Percentiles rank a stretch among this genome's conserved stretches.
Conservation (phyloP, 1,284 basidiomycete species). For the Trametes versicolor region DNA sequence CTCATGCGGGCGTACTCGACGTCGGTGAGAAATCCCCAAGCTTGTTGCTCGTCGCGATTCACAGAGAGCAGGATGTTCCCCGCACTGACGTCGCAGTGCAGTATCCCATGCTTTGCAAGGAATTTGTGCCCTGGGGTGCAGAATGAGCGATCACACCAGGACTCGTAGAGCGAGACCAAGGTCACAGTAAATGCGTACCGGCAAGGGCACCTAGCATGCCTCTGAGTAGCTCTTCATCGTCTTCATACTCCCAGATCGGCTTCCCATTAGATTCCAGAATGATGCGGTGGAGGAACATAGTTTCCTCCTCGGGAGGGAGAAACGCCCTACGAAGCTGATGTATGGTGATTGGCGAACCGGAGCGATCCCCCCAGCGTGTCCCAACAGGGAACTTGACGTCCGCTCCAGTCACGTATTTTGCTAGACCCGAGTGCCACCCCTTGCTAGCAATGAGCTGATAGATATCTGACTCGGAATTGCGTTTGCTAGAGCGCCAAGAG, state of each 20-base stretch:
- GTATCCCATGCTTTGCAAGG: background rate
- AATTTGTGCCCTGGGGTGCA: slow-evolving; percentile 14
- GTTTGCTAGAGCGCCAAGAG: slow-evolving; percentile 28
- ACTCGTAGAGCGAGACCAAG: background rate
- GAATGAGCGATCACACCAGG: background rate
- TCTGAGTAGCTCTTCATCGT: slow-evolving; percentile 1
- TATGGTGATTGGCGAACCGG: background rate
- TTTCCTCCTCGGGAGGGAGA: background rate
- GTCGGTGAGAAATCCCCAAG: slow-evolving; percentile 13
- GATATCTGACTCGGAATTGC: slow-evolving; percentile 26
- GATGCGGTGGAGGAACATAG: slow-evolving; percentile 7
- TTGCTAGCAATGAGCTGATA: slow-evolving; percentile 12
- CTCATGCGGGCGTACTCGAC: slow-evolving; percentile 6
- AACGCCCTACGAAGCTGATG: background rate
- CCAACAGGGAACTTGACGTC: slow-evolving; percentile 8
- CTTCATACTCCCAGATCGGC: slow-evolving; percentile 11
- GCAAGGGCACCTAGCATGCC: slow-evolving; percentile 6
- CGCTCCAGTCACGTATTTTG: slow-evolving; percentile 5
- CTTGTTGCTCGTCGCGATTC: background rate
- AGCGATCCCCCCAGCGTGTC: background rate
- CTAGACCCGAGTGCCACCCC: slow-evolving; percentile 6
- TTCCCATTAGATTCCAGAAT: slow-evolving; percentile 1
- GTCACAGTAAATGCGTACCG: background rate
- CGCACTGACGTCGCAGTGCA: slow-evolving; percentile 29
- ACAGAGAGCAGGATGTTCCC: slow-evolving; percentile 22